Evolutionary conservation across 1,284 basidiomycete genomes (phyloP).

Genomic region (Heterobasidion irregulare): DNA sequence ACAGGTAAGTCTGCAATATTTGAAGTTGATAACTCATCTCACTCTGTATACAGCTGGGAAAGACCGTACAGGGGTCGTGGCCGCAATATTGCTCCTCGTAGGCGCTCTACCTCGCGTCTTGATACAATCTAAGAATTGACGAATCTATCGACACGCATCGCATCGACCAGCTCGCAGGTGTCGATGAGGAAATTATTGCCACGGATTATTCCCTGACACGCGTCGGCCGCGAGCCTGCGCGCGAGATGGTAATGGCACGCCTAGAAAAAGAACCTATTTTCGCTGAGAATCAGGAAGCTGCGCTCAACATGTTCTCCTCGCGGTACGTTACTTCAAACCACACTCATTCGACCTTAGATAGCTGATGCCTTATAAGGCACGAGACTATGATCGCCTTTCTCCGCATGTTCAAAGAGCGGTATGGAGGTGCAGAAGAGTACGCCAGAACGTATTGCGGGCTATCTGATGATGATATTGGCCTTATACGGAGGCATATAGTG

Average conservation of each 20-base stretch:
- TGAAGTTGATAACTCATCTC: background rate
- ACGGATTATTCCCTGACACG: slow-evolving; percentile 70
- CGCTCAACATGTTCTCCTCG: slow-evolving; percentile 71
- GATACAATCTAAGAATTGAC: background rate
- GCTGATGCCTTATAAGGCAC: slow-evolving; percentile 27
- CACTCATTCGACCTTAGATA: background rate
- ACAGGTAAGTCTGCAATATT: slow-evolving; percentile 35
- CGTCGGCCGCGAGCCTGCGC: slow-evolving; percentile 67
- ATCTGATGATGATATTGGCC: slow-evolving; percentile 48
- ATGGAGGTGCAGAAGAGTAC: slow-evolving; percentile 62
- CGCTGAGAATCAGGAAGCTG: slow-evolving; percentile 60
- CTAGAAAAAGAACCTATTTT: slow-evolving; percentile 63
- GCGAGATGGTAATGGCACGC: slow-evolving; percentile 58
- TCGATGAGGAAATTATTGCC: slow-evolving; percentile 52
- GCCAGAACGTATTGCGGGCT: slow-evolving; percentile 44
- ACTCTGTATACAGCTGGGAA: slow-evolving; percentile 51
- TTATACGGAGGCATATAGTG: slow-evolving; percentile 48
- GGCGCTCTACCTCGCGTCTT: slow-evolving; percentile 1
- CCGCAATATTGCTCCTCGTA: slow-evolving; percentile 65
- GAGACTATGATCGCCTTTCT: slow-evolving; percentile 70
- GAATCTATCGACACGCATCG: background rate
- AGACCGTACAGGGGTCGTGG: slow-evolving; percentile 71
- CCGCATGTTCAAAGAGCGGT: slow-evolving; percentile 45
- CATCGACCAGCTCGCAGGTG: slow-evolving; percentile 51
- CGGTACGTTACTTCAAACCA: slow-evolving; percentile 33